A percentile compares a stretch with the other conserved stretches of the same genome.
These are phyloP conservation scores for Zygnema cylindricum DNA, from an alignment of 139 green algal species.

Conservation along the genomic window DNA sequence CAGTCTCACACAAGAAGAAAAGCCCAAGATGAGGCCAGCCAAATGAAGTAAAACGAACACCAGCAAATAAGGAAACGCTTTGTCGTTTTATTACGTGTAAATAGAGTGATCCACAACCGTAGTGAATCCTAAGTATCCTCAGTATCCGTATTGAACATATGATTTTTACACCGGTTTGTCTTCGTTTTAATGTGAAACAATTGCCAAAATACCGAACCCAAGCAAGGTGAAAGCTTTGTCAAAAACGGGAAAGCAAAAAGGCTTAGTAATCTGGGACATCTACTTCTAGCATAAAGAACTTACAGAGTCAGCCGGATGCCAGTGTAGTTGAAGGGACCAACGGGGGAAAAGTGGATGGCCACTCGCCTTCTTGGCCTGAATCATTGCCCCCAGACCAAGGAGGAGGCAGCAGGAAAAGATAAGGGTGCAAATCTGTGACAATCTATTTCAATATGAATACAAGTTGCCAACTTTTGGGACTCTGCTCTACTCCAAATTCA, in stretches of 20 bases:
- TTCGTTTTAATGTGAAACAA: not conserved
- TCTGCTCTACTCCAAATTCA: no score
- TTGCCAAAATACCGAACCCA: not conserved
- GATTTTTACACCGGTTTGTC: not conserved
- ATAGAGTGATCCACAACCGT: no score
- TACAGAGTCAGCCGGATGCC: conserved; percentile 40
- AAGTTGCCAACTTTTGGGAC: no score
- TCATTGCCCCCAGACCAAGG: not conserved
- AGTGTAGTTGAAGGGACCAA: conserved; percentile 39
- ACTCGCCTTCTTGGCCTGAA: not conserved
- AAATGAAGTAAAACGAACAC: not conserved
- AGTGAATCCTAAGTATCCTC: not conserved
- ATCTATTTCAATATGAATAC: no score
- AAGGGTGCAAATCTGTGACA: no score
- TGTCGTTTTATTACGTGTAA: no score
- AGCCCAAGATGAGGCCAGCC: no score
- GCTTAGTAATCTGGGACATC: not conserved
- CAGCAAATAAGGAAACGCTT: not conserved
- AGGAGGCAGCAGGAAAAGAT: not conserved
- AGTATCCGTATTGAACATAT: not conserved
- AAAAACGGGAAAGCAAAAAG: not conserved
- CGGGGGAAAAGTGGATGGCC: not conserved
- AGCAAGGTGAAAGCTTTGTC: no score
- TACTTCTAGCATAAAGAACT: no score
- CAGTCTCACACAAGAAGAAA: no score